Evolutionary conservation across 306 rosid genomes (phyloP), one percentile per base, ranked within the genome.

Genomic region (Elaeagnus macrophylla): DNA sequence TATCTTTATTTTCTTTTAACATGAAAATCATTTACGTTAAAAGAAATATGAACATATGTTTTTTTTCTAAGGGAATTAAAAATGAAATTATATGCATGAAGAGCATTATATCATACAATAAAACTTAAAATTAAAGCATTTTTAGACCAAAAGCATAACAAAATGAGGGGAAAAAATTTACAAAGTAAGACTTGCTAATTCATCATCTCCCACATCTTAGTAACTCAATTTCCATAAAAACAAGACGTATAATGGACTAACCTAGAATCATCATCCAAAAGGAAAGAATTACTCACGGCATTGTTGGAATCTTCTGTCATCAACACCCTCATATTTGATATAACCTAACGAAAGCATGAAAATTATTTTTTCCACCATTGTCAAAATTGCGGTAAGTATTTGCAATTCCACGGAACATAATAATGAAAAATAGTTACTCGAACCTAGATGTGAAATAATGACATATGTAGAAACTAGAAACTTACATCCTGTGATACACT

Each of bases 241-340:
- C 32, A 25, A 25, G 32, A 25, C 32, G 4, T 5, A 25, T n/a
- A 25, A 1, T 25, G 32, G 32, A 25, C 45, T 37, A 71, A 93
- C 99, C 99, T 93, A 41, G 99, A 93, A 77, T 93, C 99, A 45
- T 93, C 99, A 42, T 93, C 99, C 64, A 93, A 76, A 53, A 93
- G 90, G 86, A 93, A 93, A 37, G 99, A 93, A 70, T 89, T 88
- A 74, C 99, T 93, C 62, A 93, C 93, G 32, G 99, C 86, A 65
- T 81, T 88, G 79, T 74, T 74, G 57, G 99, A 88, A 72, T 88
- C 96, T 65, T 93, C 99, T 5, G 96, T 77, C 89, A 93, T 88
- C 85, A 93, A 60, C 53, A 77, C 73, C 71, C 96, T 85, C 99
- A 93, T 88, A 75, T 72, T 85, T 35, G 95, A 74, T 66, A 88